A percentile compares a stretch with the other conserved stretches of the same genome.
These are phyloP conservation scores for Durusdinium trenchii DNA, from an alignment of 73 alveolate species.

Conservation along the genomic window DNA sequence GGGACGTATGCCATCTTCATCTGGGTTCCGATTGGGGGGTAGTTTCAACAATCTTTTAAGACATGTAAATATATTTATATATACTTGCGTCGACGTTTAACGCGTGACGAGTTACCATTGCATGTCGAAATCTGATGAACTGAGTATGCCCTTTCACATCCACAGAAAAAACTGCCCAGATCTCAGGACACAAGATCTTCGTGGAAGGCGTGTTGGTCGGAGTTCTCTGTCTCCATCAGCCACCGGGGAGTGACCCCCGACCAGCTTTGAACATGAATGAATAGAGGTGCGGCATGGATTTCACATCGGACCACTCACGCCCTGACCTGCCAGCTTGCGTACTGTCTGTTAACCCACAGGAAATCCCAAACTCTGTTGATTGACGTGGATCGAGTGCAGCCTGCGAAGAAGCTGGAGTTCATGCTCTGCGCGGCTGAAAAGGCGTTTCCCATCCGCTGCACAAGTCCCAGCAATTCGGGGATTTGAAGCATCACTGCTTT, in stretches of 20 bases:
- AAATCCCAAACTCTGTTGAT: not conserved
- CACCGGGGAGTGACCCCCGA: not conserved
- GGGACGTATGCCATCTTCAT: not conserved
- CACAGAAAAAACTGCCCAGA: not conserved
- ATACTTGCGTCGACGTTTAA: not conserved
- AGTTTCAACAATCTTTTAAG: too few relatives aligned
- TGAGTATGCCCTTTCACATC: not conserved
- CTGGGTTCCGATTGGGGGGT: not conserved
- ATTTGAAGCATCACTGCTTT: not conserved
- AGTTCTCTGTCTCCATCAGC: not conserved
- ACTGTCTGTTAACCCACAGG: not conserved
- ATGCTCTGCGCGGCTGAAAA: not conserved
- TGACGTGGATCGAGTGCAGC: not conserved
- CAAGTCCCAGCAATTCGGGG: not conserved
- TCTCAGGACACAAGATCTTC: not conserved
- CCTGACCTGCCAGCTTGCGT: not conserved
- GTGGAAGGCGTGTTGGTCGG: not conserved
- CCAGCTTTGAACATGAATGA: not conserved
- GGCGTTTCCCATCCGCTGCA: not conserved
- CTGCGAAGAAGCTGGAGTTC: not conserved
- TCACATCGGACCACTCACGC: not conserved
- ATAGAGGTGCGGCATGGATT: not conserved
- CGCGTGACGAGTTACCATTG: not conserved
- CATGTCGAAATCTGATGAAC: not conserved
- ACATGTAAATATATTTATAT: too few relatives aligned